Evolutionary conservation across 768 basidiomycete species (phyloP).

Genomic region (Tephrocybe sp.): DNA sequence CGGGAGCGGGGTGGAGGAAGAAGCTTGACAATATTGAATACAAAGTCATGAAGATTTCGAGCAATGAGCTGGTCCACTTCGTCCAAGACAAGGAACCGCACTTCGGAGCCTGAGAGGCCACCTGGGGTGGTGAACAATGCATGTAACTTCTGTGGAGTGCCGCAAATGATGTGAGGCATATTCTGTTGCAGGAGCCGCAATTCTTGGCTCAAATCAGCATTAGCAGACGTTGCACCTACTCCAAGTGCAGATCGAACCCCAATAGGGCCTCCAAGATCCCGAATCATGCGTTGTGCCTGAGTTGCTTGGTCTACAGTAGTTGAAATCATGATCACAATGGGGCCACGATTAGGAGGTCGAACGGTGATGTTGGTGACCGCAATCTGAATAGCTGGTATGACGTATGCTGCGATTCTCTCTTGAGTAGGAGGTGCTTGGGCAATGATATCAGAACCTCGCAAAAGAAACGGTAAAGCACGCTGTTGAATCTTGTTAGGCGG

Average conservation of each 20-base stretch:
- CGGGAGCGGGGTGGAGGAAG: constrained; percentile 86
- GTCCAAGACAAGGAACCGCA: constrained; percentile 92
- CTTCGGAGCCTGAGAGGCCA: constrained; percentile 78
- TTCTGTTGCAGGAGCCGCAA: constrained; percentile 84
- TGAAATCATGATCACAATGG: constrained; percentile 90
- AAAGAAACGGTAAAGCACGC: constrained; percentile 91
- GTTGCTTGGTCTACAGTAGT: constrained; percentile 99
- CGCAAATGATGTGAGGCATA: constrained; percentile 93
- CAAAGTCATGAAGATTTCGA: constrained; percentile 93
- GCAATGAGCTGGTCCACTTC: constrained; percentile 99
- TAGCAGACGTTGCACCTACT: constrained; percentile 71
- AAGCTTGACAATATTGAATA: constrained; percentile 89
- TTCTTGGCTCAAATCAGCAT: constrained; percentile 70
- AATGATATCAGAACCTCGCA: constrained; percentile 94
- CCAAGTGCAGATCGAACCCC: constrained; percentile 90
- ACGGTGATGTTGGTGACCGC: constrained; percentile 64
- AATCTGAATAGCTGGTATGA: constrained; percentile 87
- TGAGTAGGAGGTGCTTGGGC: constrained; percentile 99
- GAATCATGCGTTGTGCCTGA: constrained; percentile 93
- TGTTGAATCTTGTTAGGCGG: constrained; percentile 99
- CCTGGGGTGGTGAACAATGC: constrained; percentile 84
- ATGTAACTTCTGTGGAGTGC: constrained; percentile 95
- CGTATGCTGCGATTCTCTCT: constrained; percentile 96
- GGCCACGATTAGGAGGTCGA: constrained; percentile 69
- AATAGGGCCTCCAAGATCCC: constrained; percentile 91